Base-by-base conservation (phyloP, 2,329 filamentous ascomycete genomes). In the Colletotrichum sp. region DNA sequence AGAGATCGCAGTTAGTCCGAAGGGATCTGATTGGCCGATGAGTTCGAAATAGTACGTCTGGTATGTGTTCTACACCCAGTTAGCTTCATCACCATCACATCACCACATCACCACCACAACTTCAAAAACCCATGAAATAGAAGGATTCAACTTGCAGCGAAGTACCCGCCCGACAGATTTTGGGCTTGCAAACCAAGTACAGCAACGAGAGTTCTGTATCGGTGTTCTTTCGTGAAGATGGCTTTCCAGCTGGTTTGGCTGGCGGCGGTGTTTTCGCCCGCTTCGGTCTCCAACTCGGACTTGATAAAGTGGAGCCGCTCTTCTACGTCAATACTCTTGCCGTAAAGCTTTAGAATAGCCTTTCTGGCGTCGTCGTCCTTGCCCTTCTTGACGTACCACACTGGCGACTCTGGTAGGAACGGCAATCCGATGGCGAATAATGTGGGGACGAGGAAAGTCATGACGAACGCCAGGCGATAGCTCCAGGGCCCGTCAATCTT, bases 31-130 rank as follows among this genome's bases (percentile, higher is more conserved):
- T 68, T 82, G 81, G 8, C 81, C 81, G 8, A 82, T 82, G 75
- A 82, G 80, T 24, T 82, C 80, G 49, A 82, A 82, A 34, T 82
- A 82, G 57, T 82, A 82, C 0, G 81, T 82, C 69, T 82, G 81
- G 16, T 82, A 82, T 0, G 80, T 82, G 60, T 82, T 80, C 81
- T 80, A n/a, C 24, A n/a, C 36, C 36, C 16, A 44, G 36, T 44
- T 1, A 44, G 36, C 8, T 0, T 39, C 5, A 18, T 18, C 16
- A 39, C 16, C 36, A 18, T 2, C 36, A 39, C 34, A 39, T 39
- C 36, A 18, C 36, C 36, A 18, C 36, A 39, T 9, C 36, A 6
- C 16, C 36, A 44, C 16, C 36, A 44, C 36, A 44, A 44, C 36
- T 6, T 44, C 36, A 44, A 44, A 39, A 44, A 9, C 8, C 16